Percentiles rank a stretch among this genome's conserved stretches.
Conservation (phyloP, 371 early-diverging fungal species). For the Nematocida displodere region DNA sequence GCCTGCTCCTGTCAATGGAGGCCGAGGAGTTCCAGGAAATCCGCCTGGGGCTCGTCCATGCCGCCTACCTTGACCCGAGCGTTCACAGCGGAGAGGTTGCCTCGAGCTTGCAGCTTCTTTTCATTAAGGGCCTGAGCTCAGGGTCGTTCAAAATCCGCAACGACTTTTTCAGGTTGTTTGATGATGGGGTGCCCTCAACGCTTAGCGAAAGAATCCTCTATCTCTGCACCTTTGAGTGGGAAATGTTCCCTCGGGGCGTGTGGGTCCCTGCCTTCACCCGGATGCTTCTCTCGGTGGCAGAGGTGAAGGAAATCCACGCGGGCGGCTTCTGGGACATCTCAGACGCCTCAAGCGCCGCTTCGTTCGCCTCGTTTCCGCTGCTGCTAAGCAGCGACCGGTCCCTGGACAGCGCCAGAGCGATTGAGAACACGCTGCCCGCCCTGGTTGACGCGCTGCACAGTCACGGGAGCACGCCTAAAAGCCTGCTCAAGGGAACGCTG, state of each 20-base stretch:
- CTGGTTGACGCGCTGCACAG: slow-evolving; percentile 6
- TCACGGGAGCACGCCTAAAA: slow-evolving; percentile 2
- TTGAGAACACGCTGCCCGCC: neutral
- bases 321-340: slow-evolving; percentile 15
- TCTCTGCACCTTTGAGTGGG: slow-evolving; percentile 51
- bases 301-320: neutral
- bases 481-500: neutral
- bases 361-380: neutral
- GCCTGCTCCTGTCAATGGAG: slow-evolving; percentile 38
- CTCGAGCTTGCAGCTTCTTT: slow-evolving; percentile 36
- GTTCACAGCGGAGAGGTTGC: slow-evolving; percentile 11
- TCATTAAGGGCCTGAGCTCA: slow-evolving; percentile 28
- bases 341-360: neutral
- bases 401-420: neutral
- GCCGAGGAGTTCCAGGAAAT: slow-evolving; percentile 50
- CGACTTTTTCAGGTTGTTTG: slow-evolving; percentile 44
- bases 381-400: neutral
- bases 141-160: slow-evolving; percentile 14
- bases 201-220: slow-evolving; percentile 35
- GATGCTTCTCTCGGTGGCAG: slow-evolving; percentile 23
- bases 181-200: slow-evolving; percentile 1
- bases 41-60: slow-evolving; percentile 32
- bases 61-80: slow-evolving; percentile 16
- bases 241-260: neutral
- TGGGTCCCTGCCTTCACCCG: slow-evolving; percentile 50